Conservation (phyloP, 75 land plant species). For the Pinus taeda region DNA sequence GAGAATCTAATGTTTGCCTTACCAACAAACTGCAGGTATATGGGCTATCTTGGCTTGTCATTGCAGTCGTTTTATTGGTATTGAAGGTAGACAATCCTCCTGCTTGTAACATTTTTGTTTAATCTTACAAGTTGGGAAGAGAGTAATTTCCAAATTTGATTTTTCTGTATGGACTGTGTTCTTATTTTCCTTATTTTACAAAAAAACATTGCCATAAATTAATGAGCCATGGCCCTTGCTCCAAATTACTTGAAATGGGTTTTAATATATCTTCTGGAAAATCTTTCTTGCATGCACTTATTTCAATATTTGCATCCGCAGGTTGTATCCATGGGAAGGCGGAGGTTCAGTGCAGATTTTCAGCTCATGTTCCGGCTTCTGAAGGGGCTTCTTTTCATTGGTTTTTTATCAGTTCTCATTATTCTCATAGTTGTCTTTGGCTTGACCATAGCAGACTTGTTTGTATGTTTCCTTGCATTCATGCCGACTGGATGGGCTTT, state of each 20-base stretch:
- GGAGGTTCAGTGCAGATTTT: slow-evolving; percentile 86
- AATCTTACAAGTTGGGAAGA: too few relatives aligned
- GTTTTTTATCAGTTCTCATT: slow-evolving; percentile 68
- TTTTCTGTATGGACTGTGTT: too few relatives aligned
- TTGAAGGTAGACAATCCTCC: slow-evolving; percentile 61
- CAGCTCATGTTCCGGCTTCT: slow-evolving; percentile 95
- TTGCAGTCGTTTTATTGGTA: slow-evolving; percentile 59
- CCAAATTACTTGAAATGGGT: too few relatives aligned
- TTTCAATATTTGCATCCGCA: slow-evolving; percentile 16
- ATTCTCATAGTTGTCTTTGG: slow-evolving; percentile 67
- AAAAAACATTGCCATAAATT: too few relatives aligned
- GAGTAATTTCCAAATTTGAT: too few relatives aligned
- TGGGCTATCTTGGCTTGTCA: slow-evolving; percentile 96
- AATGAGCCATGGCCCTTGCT: too few relatives aligned
- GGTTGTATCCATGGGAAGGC: slow-evolving; percentile 96
- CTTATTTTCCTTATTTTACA: too few relatives aligned
- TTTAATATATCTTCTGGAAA: too few relatives aligned
- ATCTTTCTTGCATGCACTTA: background rate
- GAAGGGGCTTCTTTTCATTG: slow-evolving; percentile 82
- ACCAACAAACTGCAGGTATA: slow-evolving; percentile 54
- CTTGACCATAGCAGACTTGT: slow-evolving; percentile 73
- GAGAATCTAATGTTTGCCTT: slow-evolving; percentile 9
- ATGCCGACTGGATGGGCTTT: slow-evolving; percentile 99
- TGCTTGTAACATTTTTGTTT: background rate
- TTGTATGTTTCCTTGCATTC: slow-evolving; percentile 77